Evolutionary conservation across 169 alveolate species (phyloP), one percentile per base, ranked within the genome.

Genomic region (Cystoisospora suis): DNA sequence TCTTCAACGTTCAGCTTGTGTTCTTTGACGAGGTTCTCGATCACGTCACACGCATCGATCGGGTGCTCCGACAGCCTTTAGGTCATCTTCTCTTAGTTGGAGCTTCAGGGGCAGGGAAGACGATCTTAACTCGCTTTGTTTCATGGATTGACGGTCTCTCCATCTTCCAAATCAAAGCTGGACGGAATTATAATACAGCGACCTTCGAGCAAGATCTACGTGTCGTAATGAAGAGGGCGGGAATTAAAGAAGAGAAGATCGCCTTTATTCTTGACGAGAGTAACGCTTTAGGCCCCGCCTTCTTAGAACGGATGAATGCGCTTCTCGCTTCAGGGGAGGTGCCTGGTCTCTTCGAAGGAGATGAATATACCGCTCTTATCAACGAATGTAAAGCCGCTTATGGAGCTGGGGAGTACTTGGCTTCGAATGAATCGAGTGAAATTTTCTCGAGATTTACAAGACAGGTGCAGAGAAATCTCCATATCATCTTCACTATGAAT

Each of bases 271-370:
- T 99, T 92, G 99, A 99, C 94, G 99, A 99, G 91, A 95, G 98
- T 70, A 98, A 99, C 91, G 99, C 98, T 34, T 94, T 99, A 61
- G 99, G 99, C 27, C 98, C 99, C 34, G 99, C 99, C 20, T 99
- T 99, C 95, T 95, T 99, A 90, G 99, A 99, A 95, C 95, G 99
- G 92, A 99, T 99, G 99, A 99, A 99, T 93, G 99, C 99, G 0
- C 95, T 99, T 83, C 96, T 99, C 40, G 99, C 99, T n/a, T 94
- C 97, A n/a, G 99, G 99, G 46, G 99, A 99, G 91, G 99, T 99
- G 42, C 99, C 99, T 3, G 99, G 99, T 38, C 97, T 98, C 58
- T 99, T 99, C 92, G 99, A 99, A 90, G 99, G 99, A 59, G 99
- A 99, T 92, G 99, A 98, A 91, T 98, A 97, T 94, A 97, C 96